Conservation (phyloP, 805 yeast genomes). For the Pichia rugopelliculosa region DNA sequence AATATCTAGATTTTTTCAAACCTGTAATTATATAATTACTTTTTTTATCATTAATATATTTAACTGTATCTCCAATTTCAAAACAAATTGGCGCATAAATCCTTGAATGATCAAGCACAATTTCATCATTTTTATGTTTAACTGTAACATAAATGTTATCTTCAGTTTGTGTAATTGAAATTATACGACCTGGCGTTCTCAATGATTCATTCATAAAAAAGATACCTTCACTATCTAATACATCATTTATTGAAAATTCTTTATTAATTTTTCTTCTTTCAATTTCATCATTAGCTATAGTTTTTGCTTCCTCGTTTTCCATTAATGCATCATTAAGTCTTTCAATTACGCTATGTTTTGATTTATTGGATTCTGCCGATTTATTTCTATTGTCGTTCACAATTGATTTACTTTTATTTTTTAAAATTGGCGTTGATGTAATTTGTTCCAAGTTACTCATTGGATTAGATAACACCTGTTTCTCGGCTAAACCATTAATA, state of each 20-base stretch:
- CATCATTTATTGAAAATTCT: background rate
- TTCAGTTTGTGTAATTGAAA: background rate
- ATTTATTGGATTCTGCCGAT: background rate
- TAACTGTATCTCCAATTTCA: conserved; percentile 13
- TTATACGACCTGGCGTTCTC: conserved; percentile 1
- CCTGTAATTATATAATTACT: conserved; percentile 13
- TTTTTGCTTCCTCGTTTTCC: background rate
- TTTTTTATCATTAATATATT: conserved; percentile 5
- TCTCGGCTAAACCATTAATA: background rate
- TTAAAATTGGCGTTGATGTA: conserved; percentile 1
- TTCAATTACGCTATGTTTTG: background rate
- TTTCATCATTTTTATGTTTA: background rate
- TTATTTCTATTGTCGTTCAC: background rate
- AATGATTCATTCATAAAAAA: background rate
- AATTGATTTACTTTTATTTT: background rate
- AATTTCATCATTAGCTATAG: background rate
- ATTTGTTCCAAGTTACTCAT: background rate
- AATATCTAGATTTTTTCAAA: conserved; percentile 1
- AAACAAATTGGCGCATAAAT: conserved; percentile 17
- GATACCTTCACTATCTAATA: background rate
- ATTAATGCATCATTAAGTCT: background rate
- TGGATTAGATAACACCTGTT: background rate
- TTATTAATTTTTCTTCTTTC: background rate
- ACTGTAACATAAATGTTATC: background rate
- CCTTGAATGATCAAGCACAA: conserved; percentile 4